Evolutionary conservation across 306 rosid genomes (phyloP), one percentile per base, ranked within the genome.

Genomic region (Rosa rugosa): DNA sequence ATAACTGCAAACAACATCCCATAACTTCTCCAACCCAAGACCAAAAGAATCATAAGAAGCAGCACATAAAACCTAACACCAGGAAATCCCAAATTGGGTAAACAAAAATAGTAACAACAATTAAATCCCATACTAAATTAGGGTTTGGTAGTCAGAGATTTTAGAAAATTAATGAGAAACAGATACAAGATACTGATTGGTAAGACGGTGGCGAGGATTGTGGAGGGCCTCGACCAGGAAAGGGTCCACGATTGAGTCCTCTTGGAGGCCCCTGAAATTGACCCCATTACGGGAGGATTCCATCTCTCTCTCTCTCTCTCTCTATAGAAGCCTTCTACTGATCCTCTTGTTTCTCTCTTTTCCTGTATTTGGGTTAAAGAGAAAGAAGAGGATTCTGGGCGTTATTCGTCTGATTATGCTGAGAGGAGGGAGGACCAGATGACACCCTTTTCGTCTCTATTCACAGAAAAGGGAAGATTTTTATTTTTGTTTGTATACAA

Each of bases 171-270:
- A 14, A 54, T 22, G 14, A 75, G 36, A 46, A 23, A 41, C 3
- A 64, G 25, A n/a, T 1, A 59, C 6, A 60, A 38, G 73, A 27
- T 3, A 87, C 90, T 81, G 36, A 94, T 97, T 80, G 75, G 96
- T 91, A 65, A 94, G 88, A 20, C 98, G 98, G 68, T 94, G 97
- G 4, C 98, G 96, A 87, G 94, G 92, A 77, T 91, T 94, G 84
- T 91, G 97, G 69, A 94, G 97, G 81, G 97, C 98, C 86, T 94
- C 97, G 17, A 94, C 90, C 89, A 94, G 80, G 71, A 94, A 91
- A 72, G 96, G 97, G 89, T 94, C 98, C 75, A 94, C 91, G 91
- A 88, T 83, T 60, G 91, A n/a, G n/a, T n/a, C 91, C 85, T 85
- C 91, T 72, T 76, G 81, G 51, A 84, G 80, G 69, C 83, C 85